Evolutionary conservation across 768 basidiomycete species (phyloP).

Genomic region (Lactifluus volemus): DNA sequence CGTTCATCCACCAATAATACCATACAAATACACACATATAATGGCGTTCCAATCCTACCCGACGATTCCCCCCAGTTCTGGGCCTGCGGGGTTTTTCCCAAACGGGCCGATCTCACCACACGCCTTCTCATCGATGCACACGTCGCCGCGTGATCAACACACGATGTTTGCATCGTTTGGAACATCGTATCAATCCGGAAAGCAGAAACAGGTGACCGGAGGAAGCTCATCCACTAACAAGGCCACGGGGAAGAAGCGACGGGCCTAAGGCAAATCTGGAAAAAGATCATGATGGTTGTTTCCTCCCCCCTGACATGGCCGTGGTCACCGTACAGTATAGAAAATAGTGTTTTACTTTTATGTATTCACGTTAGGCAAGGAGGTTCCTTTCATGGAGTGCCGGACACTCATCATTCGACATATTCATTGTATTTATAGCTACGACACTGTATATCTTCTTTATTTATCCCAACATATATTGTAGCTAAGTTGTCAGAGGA

Average conservation of each 20-base stretch:
- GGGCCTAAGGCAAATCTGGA: not conserved
- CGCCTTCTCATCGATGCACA: conserved; percentile 30
- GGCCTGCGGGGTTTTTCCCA: conserved; percentile 28
- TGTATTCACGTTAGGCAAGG: too few species aligned
- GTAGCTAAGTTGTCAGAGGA: too few species aligned
- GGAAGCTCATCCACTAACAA: not conserved
- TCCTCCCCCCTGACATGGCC: too few species aligned
- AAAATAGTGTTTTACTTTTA: too few species aligned
- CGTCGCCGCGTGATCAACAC: conserved; percentile 28
- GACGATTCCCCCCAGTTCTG: conserved; percentile 22
- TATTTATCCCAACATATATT: too few species aligned
- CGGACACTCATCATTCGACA: too few species aligned
- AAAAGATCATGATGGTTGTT: too few species aligned
- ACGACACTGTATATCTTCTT: too few species aligned
- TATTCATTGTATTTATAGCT: too few species aligned
- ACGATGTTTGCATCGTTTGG: conserved; percentile 27
- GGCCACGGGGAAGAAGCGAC: conserved; percentile 13
- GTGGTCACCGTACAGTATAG: too few species aligned
- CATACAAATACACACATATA: not conserved
- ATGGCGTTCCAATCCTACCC: conserved; percentile 28
- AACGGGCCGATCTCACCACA: conserved; percentile 27
- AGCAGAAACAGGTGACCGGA: not conserved
- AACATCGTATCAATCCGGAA: not conserved
- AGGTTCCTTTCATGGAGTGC: too few species aligned
- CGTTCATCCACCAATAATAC: not conserved